phyloP scores from a whole-genome alignment of 768 basidiomycete species.

The Rhodotorula paludigena region DNA sequence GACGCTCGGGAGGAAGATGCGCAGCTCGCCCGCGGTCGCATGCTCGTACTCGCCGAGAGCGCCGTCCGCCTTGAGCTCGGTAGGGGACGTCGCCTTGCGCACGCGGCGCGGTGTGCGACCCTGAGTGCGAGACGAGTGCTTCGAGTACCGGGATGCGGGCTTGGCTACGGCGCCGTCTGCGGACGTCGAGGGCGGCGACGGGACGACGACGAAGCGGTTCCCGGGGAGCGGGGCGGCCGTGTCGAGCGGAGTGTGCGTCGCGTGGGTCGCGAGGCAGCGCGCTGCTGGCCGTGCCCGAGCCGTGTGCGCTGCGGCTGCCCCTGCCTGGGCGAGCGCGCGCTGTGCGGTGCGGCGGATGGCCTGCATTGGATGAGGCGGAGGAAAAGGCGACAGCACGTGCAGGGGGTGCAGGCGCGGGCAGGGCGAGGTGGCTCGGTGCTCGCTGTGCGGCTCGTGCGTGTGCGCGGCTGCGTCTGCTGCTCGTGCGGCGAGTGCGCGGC shows the following conservation, averaged over 20 bases:
- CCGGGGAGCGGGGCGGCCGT: slow-evolving; percentile 8
- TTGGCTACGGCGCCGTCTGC: neutral
- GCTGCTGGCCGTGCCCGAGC: neutral
- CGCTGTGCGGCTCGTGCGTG: too few relatives aligned
- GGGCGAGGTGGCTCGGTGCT: too few relatives aligned
- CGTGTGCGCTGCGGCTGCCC: neutral
- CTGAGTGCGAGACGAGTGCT: slow-evolving; percentile 27
- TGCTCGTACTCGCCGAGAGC: slow-evolving; percentile 3
- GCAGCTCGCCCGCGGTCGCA: slow-evolving; percentile 17
- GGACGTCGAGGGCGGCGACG: neutral
- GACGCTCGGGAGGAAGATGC: slow-evolving; percentile 41
- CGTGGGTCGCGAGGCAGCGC: neutral
- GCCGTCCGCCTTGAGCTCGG: slow-evolving; percentile 21
- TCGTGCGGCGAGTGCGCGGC: too few relatives aligned
- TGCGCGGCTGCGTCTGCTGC: too few relatives aligned
- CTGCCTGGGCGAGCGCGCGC: slow-evolving; percentile 5
- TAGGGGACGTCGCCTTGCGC: slow-evolving; percentile 18
- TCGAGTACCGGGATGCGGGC: slow-evolving; percentile 15
- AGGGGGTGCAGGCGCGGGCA: neutral
- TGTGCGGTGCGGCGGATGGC: slow-evolving; percentile 19
- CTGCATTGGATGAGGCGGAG: slow-evolving; percentile 2
- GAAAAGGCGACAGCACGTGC: neutral
- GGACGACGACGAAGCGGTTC: slow-evolving; percentile 16
- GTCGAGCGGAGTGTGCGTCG: slow-evolving; percentile 19
- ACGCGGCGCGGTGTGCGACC: slow-evolving; percentile 21